Percentiles rank a stretch among this genome's conserved stretches.
Conservation (phyloP, 192 early-diverging fungal genomes). For the Backusella westeae region DNA sequence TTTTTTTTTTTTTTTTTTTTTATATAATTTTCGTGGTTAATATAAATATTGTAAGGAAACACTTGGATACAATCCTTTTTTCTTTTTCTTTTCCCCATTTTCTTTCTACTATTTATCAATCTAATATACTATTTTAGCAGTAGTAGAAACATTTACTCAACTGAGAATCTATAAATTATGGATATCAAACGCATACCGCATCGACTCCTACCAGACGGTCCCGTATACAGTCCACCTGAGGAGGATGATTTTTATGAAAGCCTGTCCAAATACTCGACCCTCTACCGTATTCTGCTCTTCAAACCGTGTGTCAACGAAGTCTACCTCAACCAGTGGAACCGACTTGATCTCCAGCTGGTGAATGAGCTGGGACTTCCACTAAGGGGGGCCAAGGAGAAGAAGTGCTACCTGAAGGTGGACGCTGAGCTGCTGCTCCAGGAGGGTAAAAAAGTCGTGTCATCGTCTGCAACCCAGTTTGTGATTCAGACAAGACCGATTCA, state of each 20-base stretch:
- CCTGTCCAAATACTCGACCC: constrained; percentile 3
- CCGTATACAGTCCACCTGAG: background rate
- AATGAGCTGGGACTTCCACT: constrained; percentile 19
- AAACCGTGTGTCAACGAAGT: background rate
- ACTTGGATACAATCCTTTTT: too few relatives aligned
- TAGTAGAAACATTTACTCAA: too few relatives aligned
- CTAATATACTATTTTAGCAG: too few relatives aligned
- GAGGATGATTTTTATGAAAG: constrained; percentile 4
- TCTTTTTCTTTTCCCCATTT: too few relatives aligned
- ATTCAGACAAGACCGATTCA: background rate
- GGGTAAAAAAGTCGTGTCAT: background rate
- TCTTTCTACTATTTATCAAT: too few relatives aligned
- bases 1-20: too few relatives aligned
- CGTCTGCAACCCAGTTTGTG: background rate
- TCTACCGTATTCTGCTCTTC: background rate
- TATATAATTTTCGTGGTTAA: too few relatives aligned
- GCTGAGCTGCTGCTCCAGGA: background rate
- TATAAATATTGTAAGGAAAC: too few relatives aligned
- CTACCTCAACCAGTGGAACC: constrained; percentile 9
- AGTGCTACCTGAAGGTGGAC: background rate
- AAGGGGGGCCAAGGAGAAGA: background rate
- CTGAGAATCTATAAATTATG: background rate
- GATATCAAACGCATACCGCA: background rate
- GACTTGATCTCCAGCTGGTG: constrained; percentile 3
- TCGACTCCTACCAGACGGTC: background rate